phyloP scores from a whole-genome alignment of 2,329 filamentous ascomycete genomes.

The Pseudopithomyces chartarum region DNA sequence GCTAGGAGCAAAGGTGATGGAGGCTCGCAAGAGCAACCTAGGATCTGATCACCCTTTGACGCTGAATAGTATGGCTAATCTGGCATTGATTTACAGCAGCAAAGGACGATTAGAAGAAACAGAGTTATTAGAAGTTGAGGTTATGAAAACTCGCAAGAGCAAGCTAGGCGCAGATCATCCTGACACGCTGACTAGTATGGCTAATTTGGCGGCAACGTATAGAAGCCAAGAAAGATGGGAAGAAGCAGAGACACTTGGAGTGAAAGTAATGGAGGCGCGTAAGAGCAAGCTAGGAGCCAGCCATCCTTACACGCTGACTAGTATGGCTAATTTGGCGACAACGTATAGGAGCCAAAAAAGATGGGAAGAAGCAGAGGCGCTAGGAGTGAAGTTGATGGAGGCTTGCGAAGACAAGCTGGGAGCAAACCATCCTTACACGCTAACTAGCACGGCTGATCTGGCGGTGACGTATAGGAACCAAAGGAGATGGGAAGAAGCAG shows the following conservation, averaged over 20 bases:
- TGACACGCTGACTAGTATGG: slow-evolving; percentile 13
- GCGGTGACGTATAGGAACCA: not conserved
- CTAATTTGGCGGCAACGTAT: slow-evolving; percentile 6
- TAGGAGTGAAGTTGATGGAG: not conserved
- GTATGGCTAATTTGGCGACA: not conserved
- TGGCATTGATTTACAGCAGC: slow-evolving; percentile 3
- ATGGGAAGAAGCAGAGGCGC: not conserved
- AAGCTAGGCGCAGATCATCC: slow-evolving; percentile 10
- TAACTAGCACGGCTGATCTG: not conserved
- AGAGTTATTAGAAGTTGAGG: not conserved
- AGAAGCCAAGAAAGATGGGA: slow-evolving; percentile 2
- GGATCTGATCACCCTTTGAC: slow-evolving; percentile 8
- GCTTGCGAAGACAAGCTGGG: not conserved
- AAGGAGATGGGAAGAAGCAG: not conserved
- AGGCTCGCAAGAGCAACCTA: not conserved
- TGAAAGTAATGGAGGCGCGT: not conserved
- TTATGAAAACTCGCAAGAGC: not conserved
- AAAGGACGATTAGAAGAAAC: slow-evolving; percentile 5
- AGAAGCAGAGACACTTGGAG: slow-evolving; percentile 1
- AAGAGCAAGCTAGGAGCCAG: not conserved
- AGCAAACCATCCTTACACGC: not conserved
- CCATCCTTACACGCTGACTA: not conserved
- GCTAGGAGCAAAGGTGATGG: not conserved
- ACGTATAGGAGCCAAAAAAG: not conserved
- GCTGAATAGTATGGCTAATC: slow-evolving; percentile 15